phyloP scores from a whole-genome alignment of 2,329 filamentous ascomycete genomes.

The Incumbomyces lentus region DNA sequence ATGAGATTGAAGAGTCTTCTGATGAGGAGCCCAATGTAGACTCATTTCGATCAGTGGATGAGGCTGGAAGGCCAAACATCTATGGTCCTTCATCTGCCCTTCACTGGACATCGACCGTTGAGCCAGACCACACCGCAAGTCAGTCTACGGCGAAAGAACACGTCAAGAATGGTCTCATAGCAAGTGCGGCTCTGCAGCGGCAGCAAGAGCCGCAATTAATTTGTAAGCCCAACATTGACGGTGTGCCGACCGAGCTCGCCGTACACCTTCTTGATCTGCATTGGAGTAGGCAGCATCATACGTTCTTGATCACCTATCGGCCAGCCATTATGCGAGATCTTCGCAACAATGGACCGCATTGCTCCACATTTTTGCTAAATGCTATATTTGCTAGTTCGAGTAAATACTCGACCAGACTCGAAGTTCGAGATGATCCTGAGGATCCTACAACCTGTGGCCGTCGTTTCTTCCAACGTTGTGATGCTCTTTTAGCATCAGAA shows the following conservation, averaged over 20 bases:
- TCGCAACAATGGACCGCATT: constrained; percentile 46
- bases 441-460: constrained; percentile 42
- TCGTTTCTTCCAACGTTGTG: constrained; percentile 37
- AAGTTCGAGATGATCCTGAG: constrained; percentile 36
- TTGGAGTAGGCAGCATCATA: constrained; percentile 45
- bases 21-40: too few species aligned
- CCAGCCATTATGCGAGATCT: constrained; percentile 45
- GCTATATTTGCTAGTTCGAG: constrained; percentile 41
- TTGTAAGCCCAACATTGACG: constrained; percentile 42
- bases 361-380: constrained; percentile 47
- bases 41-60: too few species aligned
- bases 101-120: too few species aligned
- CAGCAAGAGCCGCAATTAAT: too few species aligned
- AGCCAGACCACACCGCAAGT: too few species aligned
- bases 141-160: too few species aligned
- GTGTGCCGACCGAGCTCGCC: constrained; percentile 42
- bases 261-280: constrained; percentile 43
- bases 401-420: constrained; percentile 38
- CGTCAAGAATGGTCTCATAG: too few species aligned
- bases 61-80: too few species aligned
- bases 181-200: too few species aligned
- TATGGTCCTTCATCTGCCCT: too few species aligned
- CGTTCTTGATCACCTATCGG: constrained; percentile 41
- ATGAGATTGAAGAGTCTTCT: too few species aligned
- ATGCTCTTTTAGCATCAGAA: constrained; percentile 36